Conservation (phyloP, 345 rosid species). For the Gossypium turneri region DNA sequence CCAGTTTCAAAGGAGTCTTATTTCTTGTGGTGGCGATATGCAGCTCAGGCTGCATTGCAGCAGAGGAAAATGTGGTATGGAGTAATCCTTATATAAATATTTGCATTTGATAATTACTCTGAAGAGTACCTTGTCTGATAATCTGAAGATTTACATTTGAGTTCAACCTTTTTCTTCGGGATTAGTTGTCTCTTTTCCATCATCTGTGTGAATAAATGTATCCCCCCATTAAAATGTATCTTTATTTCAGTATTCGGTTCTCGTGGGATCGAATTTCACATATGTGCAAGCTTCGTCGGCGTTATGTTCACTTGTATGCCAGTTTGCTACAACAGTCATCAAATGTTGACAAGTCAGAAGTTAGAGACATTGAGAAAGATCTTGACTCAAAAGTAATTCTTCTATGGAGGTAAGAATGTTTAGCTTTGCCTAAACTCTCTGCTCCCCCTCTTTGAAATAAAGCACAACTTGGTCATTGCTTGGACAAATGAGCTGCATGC, state of each 20-base stretch:
- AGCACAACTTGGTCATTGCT: neutral
- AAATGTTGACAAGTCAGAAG: constrained; percentile 40
- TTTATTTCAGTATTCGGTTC: constrained; percentile 61
- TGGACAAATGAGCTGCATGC: neutral
- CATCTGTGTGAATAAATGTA: neutral
- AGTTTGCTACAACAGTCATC: constrained; percentile 66
- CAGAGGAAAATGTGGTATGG: constrained; percentile 80
- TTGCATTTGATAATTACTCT: neutral
- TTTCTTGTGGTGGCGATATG: constrained; percentile 89
- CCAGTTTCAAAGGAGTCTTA: constrained; percentile 56
- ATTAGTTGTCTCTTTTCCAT: neutral
- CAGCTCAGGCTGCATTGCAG: constrained; percentile 78
- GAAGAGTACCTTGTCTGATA: neutral
- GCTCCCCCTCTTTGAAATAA: neutral
- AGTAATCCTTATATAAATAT: neutral
- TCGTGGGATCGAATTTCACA: constrained; percentile 84
- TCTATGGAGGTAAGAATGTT: constrained; percentile 72
- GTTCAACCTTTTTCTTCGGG: neutral
- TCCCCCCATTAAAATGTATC: neutral
- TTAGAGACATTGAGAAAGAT: constrained; percentile 87
- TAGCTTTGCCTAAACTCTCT: constrained; percentile 1
- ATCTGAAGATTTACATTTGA: constrained; percentile 1
- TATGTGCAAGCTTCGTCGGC: constrained; percentile 84
- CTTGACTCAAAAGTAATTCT: constrained; percentile 94
- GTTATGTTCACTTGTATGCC: constrained; percentile 82